Evolutionary conservation across 2,329 filamentous ascomycete genomes (phyloP), one percentile per base, ranked within the genome.

Genomic region (Cadophora luteo-olivacea): DNA sequence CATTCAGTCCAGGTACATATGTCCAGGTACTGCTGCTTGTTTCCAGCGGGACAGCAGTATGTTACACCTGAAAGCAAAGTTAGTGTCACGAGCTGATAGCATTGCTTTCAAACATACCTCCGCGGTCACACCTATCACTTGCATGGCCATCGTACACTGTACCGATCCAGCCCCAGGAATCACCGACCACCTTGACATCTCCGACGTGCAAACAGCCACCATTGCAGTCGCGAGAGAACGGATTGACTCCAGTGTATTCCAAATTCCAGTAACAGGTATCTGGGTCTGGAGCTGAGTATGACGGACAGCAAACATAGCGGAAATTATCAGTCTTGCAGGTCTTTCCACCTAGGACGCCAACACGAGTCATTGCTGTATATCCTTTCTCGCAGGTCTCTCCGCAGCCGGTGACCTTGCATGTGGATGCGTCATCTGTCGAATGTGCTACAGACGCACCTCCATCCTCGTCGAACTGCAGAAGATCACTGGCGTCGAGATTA

Each of bases 1-100:
- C 48, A 51, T 51, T 51, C 48, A 14, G 48, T 51, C 48, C 48
- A 51, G 19, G 48, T n/a, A 24, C 48, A 51, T 51, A 51, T 51
- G 24, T 51, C 24, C 24, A 51, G 48, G 24, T 51, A 51, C 24
- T 51, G 48, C 24, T n/a, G 19, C 48, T n/a, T 51, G 14, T 51
- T 51, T 6, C 48, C 48, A n/a, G 24, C 48, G 6, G 19, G 19
- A 51, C 48, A 51, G 14, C 48, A 51, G 48, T n/a, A 51, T 51
- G 48, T 51, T 51, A 51, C 48, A n/a, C 48, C 48, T 51, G 33
- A 36, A 36, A 36, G 33, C 33, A 5, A 36, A 5, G 33, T 36
- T 11, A 36, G 33, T 36, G 11, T 11, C 33, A 36, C 4, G 33
- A 36, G 33, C 11, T 36, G 33, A n/a, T 24, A 5, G 48, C 14